Percentiles rank a stretch among this genome's conserved stretches.
phyloP scores from a whole-genome alignment of 495 filamentous ascomycete species.

The Aspergillus nidulans region DNA sequence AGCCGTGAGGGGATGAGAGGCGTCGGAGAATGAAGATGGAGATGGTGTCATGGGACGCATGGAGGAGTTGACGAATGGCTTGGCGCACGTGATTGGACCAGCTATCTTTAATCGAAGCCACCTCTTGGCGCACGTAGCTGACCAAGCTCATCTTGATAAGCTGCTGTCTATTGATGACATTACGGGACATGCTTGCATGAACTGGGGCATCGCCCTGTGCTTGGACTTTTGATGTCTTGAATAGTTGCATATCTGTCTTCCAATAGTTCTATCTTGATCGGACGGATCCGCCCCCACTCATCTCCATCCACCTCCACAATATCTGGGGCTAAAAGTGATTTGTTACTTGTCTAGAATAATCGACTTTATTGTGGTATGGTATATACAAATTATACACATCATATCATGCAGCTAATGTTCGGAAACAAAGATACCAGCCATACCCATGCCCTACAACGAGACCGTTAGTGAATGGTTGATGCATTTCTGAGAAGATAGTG shows the following conservation, averaged over 20 bases:
- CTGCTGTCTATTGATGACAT: neutral
- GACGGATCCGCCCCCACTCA: neutral
- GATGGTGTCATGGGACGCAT: constrained; percentile 16
- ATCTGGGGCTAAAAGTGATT: neutral
- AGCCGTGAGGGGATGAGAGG: neutral
- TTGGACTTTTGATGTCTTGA: too few species aligned
- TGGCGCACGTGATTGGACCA: constrained; percentile 11
- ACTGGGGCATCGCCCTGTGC: too few species aligned
- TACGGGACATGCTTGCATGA: too few species aligned
- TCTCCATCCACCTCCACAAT: neutral
- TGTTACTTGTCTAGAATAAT: neutral
- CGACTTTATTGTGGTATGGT: neutral
- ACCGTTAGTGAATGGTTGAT: neutral
- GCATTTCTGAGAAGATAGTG: neutral
- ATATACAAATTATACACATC: neutral
- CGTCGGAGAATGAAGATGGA: neutral
- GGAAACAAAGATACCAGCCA: constrained; percentile 52
- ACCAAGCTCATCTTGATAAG: too few species aligned
- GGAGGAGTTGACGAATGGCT: constrained; percentile 8
- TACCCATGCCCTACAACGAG: constrained; percentile 46
- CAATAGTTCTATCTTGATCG: too few species aligned
- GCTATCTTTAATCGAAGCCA: constrained; percentile 5
- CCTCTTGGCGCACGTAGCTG: neutral
- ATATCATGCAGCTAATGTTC: constrained; percentile 33
- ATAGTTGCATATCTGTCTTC: too few species aligned